Percentiles rank a stretch among this genome's conserved stretches.
Conservation (phyloP, 352 stramenopile genomes). For the Poterioochromonas sp. region DNA sequence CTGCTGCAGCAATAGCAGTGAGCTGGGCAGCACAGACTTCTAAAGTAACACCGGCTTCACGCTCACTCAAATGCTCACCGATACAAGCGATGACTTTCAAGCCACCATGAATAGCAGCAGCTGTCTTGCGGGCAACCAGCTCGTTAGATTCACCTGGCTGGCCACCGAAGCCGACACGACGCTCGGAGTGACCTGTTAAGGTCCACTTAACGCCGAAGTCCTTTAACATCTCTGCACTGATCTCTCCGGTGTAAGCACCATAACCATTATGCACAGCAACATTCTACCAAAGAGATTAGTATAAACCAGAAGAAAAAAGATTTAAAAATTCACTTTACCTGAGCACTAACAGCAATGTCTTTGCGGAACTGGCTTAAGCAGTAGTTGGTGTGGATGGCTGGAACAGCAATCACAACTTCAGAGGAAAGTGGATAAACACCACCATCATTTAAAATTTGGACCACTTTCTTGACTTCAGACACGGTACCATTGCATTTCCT, state of each 20-base stretch:
- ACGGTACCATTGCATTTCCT: constrained; percentile 58
- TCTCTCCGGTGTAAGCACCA: constrained; percentile 78
- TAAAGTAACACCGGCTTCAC: constrained; percentile 68
- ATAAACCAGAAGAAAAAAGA: neutral
- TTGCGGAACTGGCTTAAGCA: constrained; percentile 33
- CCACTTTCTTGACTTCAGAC: constrained; percentile 38
- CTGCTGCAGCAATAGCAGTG: constrained; percentile 58
- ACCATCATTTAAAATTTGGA: constrained; percentile 44
- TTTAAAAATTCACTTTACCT: neutral
- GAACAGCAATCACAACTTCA: constrained; percentile 36
- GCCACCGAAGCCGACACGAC: constrained; percentile 72
- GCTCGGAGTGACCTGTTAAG: constrained; percentile 81
- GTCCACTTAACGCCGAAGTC: constrained; percentile 53
- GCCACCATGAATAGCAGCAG: constrained; percentile 63
- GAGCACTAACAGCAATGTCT: constrained; percentile 36
- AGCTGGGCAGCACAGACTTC: constrained; percentile 75
- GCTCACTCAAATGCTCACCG: constrained; percentile 77
- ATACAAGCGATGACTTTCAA: constrained; percentile 85
- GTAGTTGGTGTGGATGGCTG: neutral
- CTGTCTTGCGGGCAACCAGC: constrained; percentile 69
- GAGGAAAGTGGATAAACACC: constrained; percentile 39
- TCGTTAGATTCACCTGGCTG: constrained; percentile 63
- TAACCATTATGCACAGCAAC: constrained; percentile 45
- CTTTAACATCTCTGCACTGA: constrained; percentile 67
- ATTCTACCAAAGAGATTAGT: constrained; percentile 26